Evolutionary conservation across 495 filamentous ascomycete species (phyloP).

Genomic region (Penicillium odoratum): DNA sequence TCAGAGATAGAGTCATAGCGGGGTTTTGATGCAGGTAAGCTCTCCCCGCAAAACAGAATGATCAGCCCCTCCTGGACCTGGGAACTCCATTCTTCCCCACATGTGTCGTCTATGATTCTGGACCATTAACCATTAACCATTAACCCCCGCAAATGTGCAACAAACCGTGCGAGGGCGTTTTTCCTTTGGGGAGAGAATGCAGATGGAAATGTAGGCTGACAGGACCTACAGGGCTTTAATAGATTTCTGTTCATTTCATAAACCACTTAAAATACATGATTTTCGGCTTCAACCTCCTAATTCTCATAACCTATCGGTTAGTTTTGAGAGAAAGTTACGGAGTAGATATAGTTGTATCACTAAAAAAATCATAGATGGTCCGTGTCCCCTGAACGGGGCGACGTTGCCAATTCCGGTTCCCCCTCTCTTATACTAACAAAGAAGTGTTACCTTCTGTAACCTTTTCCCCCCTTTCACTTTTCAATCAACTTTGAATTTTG

Average conservation of each 20-base stretch:
- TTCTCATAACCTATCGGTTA: neutral
- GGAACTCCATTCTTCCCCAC: constrained; percentile 3
- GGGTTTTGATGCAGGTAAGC: constrained; percentile 10
- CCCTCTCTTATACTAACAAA: neutral
- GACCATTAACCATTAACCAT: neutral
- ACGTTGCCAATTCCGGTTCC: constrained; percentile 30
- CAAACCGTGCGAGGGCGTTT: constrained; percentile 13
- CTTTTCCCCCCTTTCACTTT: constrained; percentile 12
- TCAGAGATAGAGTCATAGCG: neutral
- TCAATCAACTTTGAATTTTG: neutral
- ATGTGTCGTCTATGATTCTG: neutral
- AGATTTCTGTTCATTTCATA: constrained; percentile 12
- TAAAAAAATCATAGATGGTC: constrained; percentile 19
- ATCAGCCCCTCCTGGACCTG: constrained; percentile 6
- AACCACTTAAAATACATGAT: constrained; percentile 13
- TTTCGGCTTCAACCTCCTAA: constrained; percentile 12
- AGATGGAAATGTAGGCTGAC: constrained; percentile 15
- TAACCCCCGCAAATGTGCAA: constrained; percentile 16
- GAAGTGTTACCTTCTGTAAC: constrained; percentile 10
- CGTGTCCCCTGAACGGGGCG: constrained; percentile 31
- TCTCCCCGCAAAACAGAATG: constrained; percentile 17
- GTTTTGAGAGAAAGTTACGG: neutral
- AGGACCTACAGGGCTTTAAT: constrained; percentile 21
- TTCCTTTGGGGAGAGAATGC: neutral
- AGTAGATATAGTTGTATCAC: neutral